A percentile compares a stretch with the other conserved stretches of the same genome.
phyloP scores from a whole-genome alignment of 257 asterid genomes.

The Paraleonurus japonicus region DNA sequence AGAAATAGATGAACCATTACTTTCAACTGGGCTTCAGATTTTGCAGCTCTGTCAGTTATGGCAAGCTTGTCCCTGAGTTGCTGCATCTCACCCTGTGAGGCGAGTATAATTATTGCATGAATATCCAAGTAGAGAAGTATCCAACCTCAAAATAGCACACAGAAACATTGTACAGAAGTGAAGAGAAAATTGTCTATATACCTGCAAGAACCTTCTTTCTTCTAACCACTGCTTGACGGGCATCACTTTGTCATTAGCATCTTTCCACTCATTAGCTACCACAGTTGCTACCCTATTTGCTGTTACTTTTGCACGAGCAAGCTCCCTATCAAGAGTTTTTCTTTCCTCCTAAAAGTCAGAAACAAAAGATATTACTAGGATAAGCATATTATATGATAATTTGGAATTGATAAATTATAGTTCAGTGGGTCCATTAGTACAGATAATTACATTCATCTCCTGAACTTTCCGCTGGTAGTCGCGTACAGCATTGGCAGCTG shows the following conservation, averaged over 20 bases:
- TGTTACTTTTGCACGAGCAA: constrained; percentile 97
- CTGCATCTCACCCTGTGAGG: constrained; percentile 89
- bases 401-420: constrained; percentile 9
- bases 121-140: not conserved
- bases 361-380: constrained; percentile 12
- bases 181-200: constrained; percentile 23
- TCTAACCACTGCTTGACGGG: constrained; percentile 99
- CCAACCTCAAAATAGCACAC: not conserved
- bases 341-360: constrained; percentile 72
- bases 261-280: constrained; percentile 99
- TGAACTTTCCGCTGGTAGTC: constrained; percentile 99
- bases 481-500: constrained; percentile 98
- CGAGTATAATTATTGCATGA: constrained; percentile 4
- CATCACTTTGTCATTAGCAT: constrained; percentile 96
- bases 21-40: constrained; percentile 88
- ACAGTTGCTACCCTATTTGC: constrained; percentile 99
- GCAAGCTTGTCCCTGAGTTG: constrained; percentile 93
- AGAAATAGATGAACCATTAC: constrained; percentile 39
- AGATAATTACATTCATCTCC: constrained; percentile 82
- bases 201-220: constrained; percentile 93
- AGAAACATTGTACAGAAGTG: constrained; percentile 1
- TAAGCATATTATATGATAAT: constrained; percentile 19
- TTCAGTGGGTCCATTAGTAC: not conserved
- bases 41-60: constrained; percentile 79
- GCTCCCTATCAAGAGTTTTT: constrained; percentile 95